These are phyloP conservation scores for Calonectria hongkongensis DNA, from an alignment of 2,329 filamentous ascomycete genomes.

Conservation along the genomic window DNA sequence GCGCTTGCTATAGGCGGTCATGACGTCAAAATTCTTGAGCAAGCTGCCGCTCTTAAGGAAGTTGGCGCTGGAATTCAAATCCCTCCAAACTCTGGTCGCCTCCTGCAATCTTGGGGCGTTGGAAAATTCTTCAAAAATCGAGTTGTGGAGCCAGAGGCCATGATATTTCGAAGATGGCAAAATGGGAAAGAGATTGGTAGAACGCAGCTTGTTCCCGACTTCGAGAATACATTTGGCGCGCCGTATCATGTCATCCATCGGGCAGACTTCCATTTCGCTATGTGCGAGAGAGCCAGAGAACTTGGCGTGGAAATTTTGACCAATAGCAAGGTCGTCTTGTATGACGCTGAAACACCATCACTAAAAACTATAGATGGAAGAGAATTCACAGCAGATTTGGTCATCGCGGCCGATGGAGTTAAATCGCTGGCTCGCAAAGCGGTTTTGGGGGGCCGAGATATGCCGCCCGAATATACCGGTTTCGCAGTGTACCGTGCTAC, in stretches of 20 bases:
- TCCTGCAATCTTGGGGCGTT: slow-evolving; percentile 59
- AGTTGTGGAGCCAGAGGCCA: slow-evolving; percentile 51
- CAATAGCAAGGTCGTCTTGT: slow-evolving; percentile 51
- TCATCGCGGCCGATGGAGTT: slow-evolving; percentile 61
- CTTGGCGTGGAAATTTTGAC: slow-evolving; percentile 54
- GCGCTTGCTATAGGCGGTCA: slow-evolving; percentile 61
- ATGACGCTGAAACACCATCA: slow-evolving; percentile 48
- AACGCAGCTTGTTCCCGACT: slow-evolving; percentile 55
- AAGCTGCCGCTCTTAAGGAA: slow-evolving; percentile 62
- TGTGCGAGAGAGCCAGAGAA: slow-evolving; percentile 52
- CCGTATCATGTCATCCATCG: slow-evolving; percentile 61
- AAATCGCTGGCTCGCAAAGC: slow-evolving; percentile 33
- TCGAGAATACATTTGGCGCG: slow-evolving; percentile 54
- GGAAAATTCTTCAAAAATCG: slow-evolving; percentile 37
- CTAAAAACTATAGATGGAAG: slow-evolving; percentile 51
- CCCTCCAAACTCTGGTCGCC: slow-evolving; percentile 57
- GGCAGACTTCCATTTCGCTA: slow-evolving; percentile 60
- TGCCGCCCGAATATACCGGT: slow-evolving; percentile 53
- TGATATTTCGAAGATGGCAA: slow-evolving; percentile 56
- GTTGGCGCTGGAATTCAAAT: slow-evolving; percentile 58
- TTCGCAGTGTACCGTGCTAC: slow-evolving; percentile 65
- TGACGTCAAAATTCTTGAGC: slow-evolving; percentile 62
- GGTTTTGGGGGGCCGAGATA: slow-evolving; percentile 5
- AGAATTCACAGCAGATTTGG: slow-evolving; percentile 54
- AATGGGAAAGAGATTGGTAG: slow-evolving; percentile 54